Evolutionary conservation across 106 monocot species (phyloP).

Genomic region (Dendrobium nobile): DNA sequence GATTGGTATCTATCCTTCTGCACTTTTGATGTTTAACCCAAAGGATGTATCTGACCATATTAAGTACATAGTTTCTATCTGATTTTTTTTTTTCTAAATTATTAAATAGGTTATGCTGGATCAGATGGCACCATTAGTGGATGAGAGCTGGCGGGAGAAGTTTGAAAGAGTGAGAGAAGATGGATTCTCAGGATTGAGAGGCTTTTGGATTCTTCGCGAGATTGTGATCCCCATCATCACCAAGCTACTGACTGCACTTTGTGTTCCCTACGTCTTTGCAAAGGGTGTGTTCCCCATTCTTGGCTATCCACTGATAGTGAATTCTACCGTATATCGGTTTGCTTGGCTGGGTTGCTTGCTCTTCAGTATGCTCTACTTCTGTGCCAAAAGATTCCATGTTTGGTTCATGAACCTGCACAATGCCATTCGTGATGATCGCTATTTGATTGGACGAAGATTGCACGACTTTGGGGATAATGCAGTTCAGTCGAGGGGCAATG

Average conservation of each 20-base stretch:
- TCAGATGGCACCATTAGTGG: slow-evolving; percentile 89
- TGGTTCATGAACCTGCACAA: slow-evolving; percentile 99
- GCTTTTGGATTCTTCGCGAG: slow-evolving; percentile 85
- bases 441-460: slow-evolving; percentile 81
- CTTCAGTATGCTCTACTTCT: slow-evolving; percentile 55
- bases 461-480: slow-evolving; percentile 79
- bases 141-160: slow-evolving; percentile 87
- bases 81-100: background rate
- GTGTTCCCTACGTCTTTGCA: slow-evolving; percentile 90
- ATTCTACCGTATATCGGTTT: slow-evolving; percentile 94
- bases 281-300: slow-evolving; percentile 82
- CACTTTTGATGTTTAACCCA: background rate
- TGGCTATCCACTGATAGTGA: slow-evolving; percentile 84
- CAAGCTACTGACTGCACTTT: slow-evolving; percentile 83
- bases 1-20: slow-evolving; percentile 44
- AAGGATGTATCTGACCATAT: background rate
- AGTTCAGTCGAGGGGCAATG: background rate
- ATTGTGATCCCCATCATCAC: slow-evolving; percentile 75
- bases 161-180: slow-evolving; percentile 85
- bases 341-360: slow-evolving; percentile 90
- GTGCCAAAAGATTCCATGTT: slow-evolving; percentile 66
- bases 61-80: background rate
- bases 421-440: slow-evolving; percentile 91
- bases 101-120: slow-evolving; percentile 80
- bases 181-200: slow-evolving; percentile 79